Conservation (phyloP, 371 early-diverging fungal genomes). For the Globomyces sp. region DNA sequence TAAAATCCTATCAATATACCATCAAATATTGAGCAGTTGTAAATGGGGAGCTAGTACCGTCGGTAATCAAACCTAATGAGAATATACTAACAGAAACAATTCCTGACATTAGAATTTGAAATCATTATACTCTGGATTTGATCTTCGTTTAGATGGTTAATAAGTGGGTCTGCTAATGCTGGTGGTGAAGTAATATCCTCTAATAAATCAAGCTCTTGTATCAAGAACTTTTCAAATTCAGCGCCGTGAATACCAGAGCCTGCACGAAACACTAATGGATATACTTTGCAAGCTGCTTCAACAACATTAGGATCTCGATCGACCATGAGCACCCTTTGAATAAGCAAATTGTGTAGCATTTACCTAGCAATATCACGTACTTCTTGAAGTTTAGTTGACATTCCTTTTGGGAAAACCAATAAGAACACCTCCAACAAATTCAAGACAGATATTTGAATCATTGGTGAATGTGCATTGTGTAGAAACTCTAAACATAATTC, state of each 20-base stretch:
- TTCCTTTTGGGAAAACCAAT: slow-evolving; percentile 49
- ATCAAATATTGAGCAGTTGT: slow-evolving; percentile 35
- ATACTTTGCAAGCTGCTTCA: slow-evolving; percentile 38
- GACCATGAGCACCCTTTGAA: slow-evolving; percentile 23
- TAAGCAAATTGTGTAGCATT: slow-evolving; percentile 14
- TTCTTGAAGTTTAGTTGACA: slow-evolving; percentile 38
- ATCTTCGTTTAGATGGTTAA: slow-evolving; percentile 26
- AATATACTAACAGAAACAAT: neutral
- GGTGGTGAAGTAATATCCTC: neutral
- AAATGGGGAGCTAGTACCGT: neutral
- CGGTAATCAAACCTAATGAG: neutral
- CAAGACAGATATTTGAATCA: slow-evolving; percentile 45
- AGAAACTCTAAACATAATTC: slow-evolving; percentile 47
- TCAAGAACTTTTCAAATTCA: slow-evolving; percentile 40
- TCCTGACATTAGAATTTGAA: no score
- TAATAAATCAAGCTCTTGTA: slow-evolving; percentile 33
- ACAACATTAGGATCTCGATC: slow-evolving; percentile 39
- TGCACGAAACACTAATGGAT: slow-evolving; percentile 45
- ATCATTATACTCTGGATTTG: neutral
- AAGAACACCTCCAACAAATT: slow-evolving; percentile 44
- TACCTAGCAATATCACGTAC: slow-evolving; percentile 44
- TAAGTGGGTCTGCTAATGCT: slow-evolving; percentile 42
- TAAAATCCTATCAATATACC: no score
- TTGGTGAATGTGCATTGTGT: slow-evolving; percentile 45
- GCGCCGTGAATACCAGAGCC: slow-evolving; percentile 29